Evolutionary conservation across 768 basidiomycete genomes (phyloP).

Genomic region (Agaricus blazei): DNA sequence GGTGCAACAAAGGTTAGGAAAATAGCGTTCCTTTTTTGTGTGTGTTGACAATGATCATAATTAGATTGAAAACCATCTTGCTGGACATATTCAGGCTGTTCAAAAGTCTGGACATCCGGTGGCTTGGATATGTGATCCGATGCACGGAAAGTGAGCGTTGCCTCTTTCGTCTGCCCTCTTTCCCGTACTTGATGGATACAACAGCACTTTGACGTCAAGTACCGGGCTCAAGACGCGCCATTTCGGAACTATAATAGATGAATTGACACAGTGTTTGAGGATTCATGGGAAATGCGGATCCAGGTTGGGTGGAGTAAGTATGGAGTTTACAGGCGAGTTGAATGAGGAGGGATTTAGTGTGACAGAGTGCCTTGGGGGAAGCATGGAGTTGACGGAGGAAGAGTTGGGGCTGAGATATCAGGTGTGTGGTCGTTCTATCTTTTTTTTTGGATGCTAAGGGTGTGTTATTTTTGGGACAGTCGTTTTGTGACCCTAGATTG

Average conservation of each 20-base stretch:
- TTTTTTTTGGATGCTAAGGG: not conserved
- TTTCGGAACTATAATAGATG: conserved; percentile 84
- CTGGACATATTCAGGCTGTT: conserved; percentile 79
- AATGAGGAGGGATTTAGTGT: conserved; percentile 91
- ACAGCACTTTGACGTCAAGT: conserved; percentile 77
- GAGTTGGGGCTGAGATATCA: conserved; percentile 89
- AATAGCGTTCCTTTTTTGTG: not conserved
- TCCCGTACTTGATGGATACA: too few species aligned
- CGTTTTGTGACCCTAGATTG: conserved; percentile 91
- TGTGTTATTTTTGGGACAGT: conserved; percentile 30
- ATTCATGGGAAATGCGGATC: conserved; percentile 77
- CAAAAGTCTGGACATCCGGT: conserved; percentile 80
- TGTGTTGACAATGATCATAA: conserved; percentile 6
- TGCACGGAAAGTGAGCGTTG: conserved; percentile 92
- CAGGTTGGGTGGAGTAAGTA: conserved; percentile 75
- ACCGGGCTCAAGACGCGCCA: conserved; percentile 86
- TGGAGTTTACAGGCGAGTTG: conserved; percentile 91
- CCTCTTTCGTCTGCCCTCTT: not conserved
- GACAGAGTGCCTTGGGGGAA: conserved; percentile 95
- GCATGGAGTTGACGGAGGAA: conserved; percentile 90
- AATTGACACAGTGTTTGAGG: conserved; percentile 75
- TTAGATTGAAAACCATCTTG: conserved; percentile 70
- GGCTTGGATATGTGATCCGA: conserved; percentile 94
- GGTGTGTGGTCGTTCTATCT: conserved; percentile 28
- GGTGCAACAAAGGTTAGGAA: conserved; percentile 73